These are phyloP conservation scores for Aspergillus sp. DNA, from an alignment of 2,329 filamentous ascomycete genomes.

Conservation along the genomic window DNA sequence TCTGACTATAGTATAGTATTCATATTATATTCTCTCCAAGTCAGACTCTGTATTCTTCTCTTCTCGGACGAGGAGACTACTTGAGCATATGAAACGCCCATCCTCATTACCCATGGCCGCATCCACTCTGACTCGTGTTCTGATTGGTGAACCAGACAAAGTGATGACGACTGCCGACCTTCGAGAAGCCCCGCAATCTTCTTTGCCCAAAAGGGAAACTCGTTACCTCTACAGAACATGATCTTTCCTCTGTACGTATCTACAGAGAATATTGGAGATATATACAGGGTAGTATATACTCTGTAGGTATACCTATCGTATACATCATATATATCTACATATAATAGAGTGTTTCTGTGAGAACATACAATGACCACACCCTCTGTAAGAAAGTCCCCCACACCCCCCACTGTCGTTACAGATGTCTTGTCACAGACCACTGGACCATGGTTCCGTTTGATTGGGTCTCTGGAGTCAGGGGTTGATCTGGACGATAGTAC, in stretches of 20 bases:
- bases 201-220: conserved; percentile 12
- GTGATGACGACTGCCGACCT: conserved; percentile 22
- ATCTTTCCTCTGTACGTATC: no score
- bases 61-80: neutral
- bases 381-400: no score
- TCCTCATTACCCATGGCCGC: conserved; percentile 14
- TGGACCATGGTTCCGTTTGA: conserved; percentile 15
- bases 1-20: no score
- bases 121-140: neutral
- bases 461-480: conserved; percentile 15
- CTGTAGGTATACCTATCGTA: no score
- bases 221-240: neutral
- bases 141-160: neutral
- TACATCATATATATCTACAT: no score
- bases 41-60: no score
- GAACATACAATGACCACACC: no score
- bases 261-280: no score
- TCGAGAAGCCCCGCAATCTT: conserved; percentile 20
- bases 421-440: conserved; percentile 16
- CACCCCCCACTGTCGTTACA: conserved; percentile 12
- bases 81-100: conserved; percentile 14
- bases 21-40: no score
- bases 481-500: neutral
- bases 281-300: no score
- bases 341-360: no score